Conservation (phyloP, 2,329 filamentous ascomycete genomes). For the Periconia digitata region DNA sequence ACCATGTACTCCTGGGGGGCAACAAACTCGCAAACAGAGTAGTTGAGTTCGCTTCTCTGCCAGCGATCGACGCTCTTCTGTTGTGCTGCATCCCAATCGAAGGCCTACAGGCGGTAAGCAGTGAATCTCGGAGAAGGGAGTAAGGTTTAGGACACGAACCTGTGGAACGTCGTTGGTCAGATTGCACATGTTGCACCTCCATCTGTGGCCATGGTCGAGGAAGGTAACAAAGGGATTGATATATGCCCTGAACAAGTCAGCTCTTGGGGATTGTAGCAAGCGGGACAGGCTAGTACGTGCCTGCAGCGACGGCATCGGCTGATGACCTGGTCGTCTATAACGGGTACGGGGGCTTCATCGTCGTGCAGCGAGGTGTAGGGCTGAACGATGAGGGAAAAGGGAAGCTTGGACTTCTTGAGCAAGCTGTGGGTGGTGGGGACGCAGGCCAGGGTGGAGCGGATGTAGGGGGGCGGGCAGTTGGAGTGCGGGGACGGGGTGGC, state of each 20-base stretch:
- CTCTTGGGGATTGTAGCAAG: not conserved
- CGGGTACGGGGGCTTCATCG: constrained; percentile 83
- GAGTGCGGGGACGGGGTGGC: constrained; percentile 88
- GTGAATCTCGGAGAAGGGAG: not conserved
- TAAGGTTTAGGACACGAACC: constrained; percentile 13
- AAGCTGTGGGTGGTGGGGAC: constrained; percentile 90
- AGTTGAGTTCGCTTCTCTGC: constrained; percentile 89
- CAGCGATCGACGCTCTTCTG: constrained; percentile 92
- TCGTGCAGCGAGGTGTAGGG: constrained; percentile 93
- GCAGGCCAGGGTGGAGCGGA: constrained; percentile 92
- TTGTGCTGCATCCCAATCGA: constrained; percentile 93
- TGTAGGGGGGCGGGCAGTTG: constrained; percentile 91
- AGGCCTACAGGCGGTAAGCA: constrained; percentile 54
- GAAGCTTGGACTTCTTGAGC: constrained; percentile 91
- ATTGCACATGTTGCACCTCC: constrained; percentile 99
- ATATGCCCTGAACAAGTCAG: constrained; percentile 61
- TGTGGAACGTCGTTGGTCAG: constrained; percentile 98
- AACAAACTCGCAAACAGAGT: constrained; percentile 96
- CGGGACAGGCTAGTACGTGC: not conserved
- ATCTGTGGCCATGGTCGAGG: constrained; percentile 93
- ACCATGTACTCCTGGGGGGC: constrained; percentile 99
- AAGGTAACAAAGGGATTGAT: constrained; percentile 98
- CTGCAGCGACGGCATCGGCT: constrained; percentile 93
- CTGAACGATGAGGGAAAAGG: constrained; percentile 93
- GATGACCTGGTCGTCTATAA: constrained; percentile 96